These are phyloP conservation scores for Linnemannia elongata DNA, from an alignment of 192 early-diverging fungal genomes.

Conservation along the genomic window DNA sequence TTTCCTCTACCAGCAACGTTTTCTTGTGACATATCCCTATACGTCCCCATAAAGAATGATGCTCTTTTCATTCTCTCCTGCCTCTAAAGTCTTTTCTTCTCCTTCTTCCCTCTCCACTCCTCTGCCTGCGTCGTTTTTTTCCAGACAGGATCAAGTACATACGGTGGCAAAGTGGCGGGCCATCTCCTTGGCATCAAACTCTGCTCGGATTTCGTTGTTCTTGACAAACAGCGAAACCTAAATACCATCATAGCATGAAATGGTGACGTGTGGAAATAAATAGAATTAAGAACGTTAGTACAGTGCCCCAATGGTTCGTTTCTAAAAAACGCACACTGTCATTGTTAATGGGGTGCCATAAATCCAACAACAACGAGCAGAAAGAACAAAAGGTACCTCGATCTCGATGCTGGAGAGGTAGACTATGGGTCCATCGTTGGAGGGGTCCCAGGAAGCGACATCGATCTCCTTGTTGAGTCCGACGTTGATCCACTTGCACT, in stretches of 20 bases:
- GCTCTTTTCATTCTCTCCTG: no score
- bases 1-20: no score
- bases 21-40: no score
- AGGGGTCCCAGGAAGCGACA: slow-evolving; percentile 64
- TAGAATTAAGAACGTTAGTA: not conserved
- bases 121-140: slow-evolving; percentile 6
- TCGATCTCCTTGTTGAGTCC: slow-evolving; percentile 69
- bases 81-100: no score
- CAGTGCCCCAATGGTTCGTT: not conserved
- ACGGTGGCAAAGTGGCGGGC: slow-evolving; percentile 69
- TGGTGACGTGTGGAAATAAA: slow-evolving; percentile 13
- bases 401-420: slow-evolving; percentile 45
- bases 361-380: not conserved
- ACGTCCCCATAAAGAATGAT: no score
- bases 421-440: slow-evolving; percentile 53
- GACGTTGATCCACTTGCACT: slow-evolving; percentile 63
- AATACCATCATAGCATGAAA: not conserved
- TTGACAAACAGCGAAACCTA: slow-evolving; percentile 72
- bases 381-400: slow-evolving; percentile 17
- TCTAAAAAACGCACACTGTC: no score
- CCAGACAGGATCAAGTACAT: slow-evolving; percentile 2
- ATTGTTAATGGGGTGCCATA: no score
- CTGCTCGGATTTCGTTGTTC: slow-evolving; percentile 63
- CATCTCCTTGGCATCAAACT: slow-evolving; percentile 83
- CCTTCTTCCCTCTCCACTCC: not conserved